phyloP scores from a whole-genome alignment of 2,329 filamentous ascomycete species.

The Trichothecium sympodiale region DNA sequence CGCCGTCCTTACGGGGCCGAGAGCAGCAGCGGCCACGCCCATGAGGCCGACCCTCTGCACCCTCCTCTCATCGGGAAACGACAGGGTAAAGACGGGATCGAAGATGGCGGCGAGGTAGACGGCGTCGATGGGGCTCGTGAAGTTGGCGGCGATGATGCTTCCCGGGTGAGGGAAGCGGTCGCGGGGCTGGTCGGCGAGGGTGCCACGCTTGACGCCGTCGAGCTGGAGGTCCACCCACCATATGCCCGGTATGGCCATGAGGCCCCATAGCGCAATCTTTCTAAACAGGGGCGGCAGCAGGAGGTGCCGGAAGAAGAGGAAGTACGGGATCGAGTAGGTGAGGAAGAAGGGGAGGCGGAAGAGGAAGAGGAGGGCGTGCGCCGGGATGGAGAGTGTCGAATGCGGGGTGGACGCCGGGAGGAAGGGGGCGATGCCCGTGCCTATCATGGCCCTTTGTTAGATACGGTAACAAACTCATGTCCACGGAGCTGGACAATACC shows the following conservation, averaged over 20 bases:
- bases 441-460: slow-evolving; percentile 37
- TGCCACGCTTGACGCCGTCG: slow-evolving; percentile 89
- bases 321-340: slow-evolving; percentile 57
- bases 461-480: no score
- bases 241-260: slow-evolving; percentile 81
- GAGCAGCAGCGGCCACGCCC: slow-evolving; percentile 61
- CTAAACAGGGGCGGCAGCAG: slow-evolving; percentile 53
- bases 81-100: slow-evolving; percentile 85
- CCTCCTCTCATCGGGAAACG: slow-evolving; percentile 62
- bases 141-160: slow-evolving; percentile 79
- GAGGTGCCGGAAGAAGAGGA: slow-evolving; percentile 72
- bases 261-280: slow-evolving; percentile 78
- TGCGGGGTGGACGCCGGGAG: slow-evolving; percentile 64
- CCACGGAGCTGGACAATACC: no score
- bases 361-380: slow-evolving; percentile 64
- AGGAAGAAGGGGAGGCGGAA: slow-evolving; percentile 72
- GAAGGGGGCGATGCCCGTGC: slow-evolving; percentile 93
- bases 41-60: slow-evolving; percentile 71
- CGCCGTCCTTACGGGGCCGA: slow-evolving; percentile 44
- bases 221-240: slow-evolving; percentile 99
- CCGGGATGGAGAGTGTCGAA: slow-evolving; percentile 48
- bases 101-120: slow-evolving; percentile 93
- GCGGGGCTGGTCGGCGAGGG: slow-evolving; percentile 61
- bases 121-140: slow-evolving; percentile 85
- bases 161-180: slow-evolving; percentile 67